A percentile compares a stretch with the other conserved stretches of the same genome.
phyloP scores from a whole-genome alignment of 345 rosid species.

The Heritiera fomes region DNA sequence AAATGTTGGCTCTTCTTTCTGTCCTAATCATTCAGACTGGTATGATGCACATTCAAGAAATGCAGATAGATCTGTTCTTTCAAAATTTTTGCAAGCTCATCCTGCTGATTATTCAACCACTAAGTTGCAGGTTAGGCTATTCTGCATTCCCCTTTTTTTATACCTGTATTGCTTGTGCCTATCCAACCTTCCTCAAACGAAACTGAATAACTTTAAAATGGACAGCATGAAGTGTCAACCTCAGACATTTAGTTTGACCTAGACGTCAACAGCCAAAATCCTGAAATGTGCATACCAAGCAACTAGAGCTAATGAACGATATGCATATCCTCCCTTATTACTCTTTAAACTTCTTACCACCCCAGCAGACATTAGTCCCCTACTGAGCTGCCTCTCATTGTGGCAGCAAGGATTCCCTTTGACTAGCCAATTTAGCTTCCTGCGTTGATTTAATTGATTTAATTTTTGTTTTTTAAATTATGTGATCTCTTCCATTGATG shows the following conservation, averaged over 20 bases:
- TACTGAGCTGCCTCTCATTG: not conserved
- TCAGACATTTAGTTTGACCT: not conserved
- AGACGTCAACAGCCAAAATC: not conserved
- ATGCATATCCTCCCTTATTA: not conserved
- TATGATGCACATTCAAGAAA: slow-evolving; percentile 62
- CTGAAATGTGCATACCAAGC: not conserved
- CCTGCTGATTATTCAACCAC: slow-evolving; percentile 80
- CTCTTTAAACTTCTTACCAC: not conserved
- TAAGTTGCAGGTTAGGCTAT: slow-evolving; percentile 71
- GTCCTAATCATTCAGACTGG: slow-evolving; percentile 81
- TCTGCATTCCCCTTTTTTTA: not conserved
- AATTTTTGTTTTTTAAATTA: not conserved
- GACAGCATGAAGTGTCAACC: slow-evolving; percentile 2
- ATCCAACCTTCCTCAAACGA: not conserved
- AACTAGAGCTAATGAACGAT: not conserved
- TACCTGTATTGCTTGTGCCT: not conserved
- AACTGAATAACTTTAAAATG: not conserved
- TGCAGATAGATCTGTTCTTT: slow-evolving; percentile 77
- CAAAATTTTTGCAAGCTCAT: slow-evolving; percentile 80
- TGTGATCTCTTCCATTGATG: not conserved
- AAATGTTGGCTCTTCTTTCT: slow-evolving; percentile 73
- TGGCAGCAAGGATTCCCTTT: not conserved
- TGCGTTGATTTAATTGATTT: not conserved
- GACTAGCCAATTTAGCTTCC: slow-evolving; percentile 3
- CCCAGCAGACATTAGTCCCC: not conserved